Evolutionary conservation across 208 protist species (phyloP), one percentile per base, ranked within the genome.

Genomic region (Herpetomonas tarakana): DNA sequence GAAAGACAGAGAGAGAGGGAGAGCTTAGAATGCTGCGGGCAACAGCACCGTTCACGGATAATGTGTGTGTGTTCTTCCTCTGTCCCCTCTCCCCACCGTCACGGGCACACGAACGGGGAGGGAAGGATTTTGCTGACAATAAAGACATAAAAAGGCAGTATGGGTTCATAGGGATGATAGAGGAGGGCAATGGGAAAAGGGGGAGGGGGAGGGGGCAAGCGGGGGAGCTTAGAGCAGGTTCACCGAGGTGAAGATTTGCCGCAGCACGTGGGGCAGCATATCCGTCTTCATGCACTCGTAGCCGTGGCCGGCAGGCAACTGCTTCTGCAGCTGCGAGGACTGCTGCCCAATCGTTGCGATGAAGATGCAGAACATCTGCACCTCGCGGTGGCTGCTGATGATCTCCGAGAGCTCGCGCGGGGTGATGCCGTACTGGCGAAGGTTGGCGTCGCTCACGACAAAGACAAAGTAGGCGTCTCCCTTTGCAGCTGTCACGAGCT

Each of bases 381-480:
- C 91, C 60, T 91, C 84, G 22, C 60, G 79, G 29, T 74, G 64
- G 38, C 78, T 85, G 28, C 60, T 57, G 41, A 97, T 91, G 56
- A 94, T 88, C 30, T 55, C 45, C 24, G 81, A 51, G 60, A 97
- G 58, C 63, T 92, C 79, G n/a, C 72, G 58, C 18, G 85, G 76
- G 0, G 61, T 65, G 53, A 97, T 97, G 58, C 92, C 93, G 72
- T 98, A 98, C 19, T 83, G 84, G 16, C 75, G 73, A 38, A 98
- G 71, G 61, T 98, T 98, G 22, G 96, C 96, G 56, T 98, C 96
- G 56, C 83, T 94, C 41, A 98, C 80, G 16, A 98, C 75, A 70
- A 98, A 91, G 2, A 98, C 94, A 75, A 98, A 93, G 63, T 91
- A 91, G 22, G 96, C 79, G 58, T 97, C 91, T 2, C 79, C 92